Conservation (phyloP, 371 early-diverging fungal species). For the Blakeslea trispora region DNA sequence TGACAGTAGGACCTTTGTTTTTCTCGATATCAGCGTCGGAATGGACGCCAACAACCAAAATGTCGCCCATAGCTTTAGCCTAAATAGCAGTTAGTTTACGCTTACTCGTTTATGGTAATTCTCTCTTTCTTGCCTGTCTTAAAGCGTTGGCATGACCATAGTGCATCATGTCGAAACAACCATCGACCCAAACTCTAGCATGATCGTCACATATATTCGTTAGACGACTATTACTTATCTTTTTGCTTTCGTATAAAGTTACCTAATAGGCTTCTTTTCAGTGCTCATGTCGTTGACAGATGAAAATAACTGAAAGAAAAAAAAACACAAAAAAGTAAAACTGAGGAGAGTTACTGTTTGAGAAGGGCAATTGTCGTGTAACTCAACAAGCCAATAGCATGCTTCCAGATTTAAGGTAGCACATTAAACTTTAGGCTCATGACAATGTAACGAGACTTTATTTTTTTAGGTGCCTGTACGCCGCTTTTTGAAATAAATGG, state of each 20-base stretch:
- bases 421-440: too few relatives aligned
- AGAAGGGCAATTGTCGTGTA: too few relatives aligned
- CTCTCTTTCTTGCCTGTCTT: slow-evolving; percentile 60
- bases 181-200: slow-evolving; percentile 85
- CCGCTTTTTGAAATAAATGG: too few relatives aligned
- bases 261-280: slow-evolving; percentile 31
- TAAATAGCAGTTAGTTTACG: neutral
- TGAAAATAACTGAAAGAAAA: neutral
- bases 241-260: neutral
- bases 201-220: neutral
- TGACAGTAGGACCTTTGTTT: slow-evolving; percentile 96
- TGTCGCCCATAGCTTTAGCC: slow-evolving; percentile 91
- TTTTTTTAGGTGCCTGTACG: too few relatives aligned
- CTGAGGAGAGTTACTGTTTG: too few relatives aligned
- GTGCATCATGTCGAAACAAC: slow-evolving; percentile 97
- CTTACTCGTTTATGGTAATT: neutral
- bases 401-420: too few relatives aligned
- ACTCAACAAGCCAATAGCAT: too few relatives aligned
- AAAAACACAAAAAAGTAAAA: too few relatives aligned
- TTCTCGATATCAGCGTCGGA: slow-evolving; percentile 90
- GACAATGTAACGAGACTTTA: too few relatives aligned
- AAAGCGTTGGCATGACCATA: slow-evolving; percentile 96
- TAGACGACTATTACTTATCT: too few relatives aligned
- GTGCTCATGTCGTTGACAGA: neutral
- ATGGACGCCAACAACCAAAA: slow-evolving; percentile 95